A percentile compares a stretch with the other conserved stretches of the same genome.
phyloP scores from a whole-genome alignment of 2,329 filamentous ascomycete genomes.

The Botrytis cinerea region DNA sequence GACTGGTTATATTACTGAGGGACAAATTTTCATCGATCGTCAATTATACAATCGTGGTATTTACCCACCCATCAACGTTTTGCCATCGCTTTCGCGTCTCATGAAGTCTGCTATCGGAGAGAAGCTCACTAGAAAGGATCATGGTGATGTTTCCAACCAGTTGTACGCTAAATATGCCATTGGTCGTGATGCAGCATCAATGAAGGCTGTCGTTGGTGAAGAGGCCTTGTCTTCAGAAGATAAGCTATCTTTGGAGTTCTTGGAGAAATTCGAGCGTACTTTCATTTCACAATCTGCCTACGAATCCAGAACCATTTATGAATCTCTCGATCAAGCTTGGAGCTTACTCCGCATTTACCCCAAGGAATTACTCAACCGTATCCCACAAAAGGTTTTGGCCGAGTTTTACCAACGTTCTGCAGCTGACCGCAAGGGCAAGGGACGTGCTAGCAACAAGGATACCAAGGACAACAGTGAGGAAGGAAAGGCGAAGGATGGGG shows the following conservation, averaged over 20 bases:
- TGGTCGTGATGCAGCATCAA: conserved; percentile 94
- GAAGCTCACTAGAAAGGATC: conserved; percentile 93
- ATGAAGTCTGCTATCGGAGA: conserved; percentile 99
- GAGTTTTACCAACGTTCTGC: conserved; percentile 77
- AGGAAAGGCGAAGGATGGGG: conserved; percentile 42
- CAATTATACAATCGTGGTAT: conserved; percentile 93
- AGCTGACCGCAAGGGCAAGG: conserved; percentile 64
- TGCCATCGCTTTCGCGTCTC: conserved; percentile 95
- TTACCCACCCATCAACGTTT: conserved; percentile 97
- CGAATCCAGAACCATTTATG: conserved; percentile 86
- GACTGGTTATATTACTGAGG: conserved; percentile 98
- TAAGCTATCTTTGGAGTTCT: conserved; percentile 95
- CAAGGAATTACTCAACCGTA: conserved; percentile 96
- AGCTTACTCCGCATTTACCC: conserved; percentile 95
- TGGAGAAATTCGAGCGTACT: conserved; percentile 96
- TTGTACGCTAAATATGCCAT: conserved; percentile 99
- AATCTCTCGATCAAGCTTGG: conserved; percentile 96
- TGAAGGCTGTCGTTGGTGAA: conserved; percentile 99
- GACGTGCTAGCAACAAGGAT: conserved; percentile 50
- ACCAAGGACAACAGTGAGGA: conserved; percentile 45
- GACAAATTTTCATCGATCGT: conserved; percentile 97
- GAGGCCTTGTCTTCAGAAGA: conserved; percentile 94
- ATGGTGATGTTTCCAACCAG: conserved; percentile 98
- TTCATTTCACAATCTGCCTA: conserved; percentile 94
- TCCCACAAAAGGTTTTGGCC: conserved; percentile 78